These are phyloP conservation scores for Beauveria scarabaeidicola DNA, from an alignment of 2,329 filamentous ascomycete species.

Conservation along the genomic window DNA sequence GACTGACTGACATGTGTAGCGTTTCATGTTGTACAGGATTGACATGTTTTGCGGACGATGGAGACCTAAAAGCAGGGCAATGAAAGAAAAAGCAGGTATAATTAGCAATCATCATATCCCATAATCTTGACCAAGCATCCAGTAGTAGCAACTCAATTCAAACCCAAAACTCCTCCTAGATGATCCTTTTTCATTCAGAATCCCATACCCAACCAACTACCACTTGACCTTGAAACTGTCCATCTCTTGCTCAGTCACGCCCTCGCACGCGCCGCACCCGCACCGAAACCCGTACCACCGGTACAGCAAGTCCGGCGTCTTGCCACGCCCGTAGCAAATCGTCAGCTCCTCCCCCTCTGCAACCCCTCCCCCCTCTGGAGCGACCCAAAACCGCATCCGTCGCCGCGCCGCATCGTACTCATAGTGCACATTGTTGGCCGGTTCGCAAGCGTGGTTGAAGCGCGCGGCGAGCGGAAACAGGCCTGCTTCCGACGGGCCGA, in stretches of 20 bases:
- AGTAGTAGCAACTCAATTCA: background rate
- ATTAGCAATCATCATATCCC: slow-evolving; percentile 1
- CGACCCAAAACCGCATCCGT: slow-evolving; percentile 34
- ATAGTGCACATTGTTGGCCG: slow-evolving; percentile 35
- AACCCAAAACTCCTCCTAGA: background rate
- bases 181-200: background rate
- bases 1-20: background rate
- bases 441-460: slow-evolving; percentile 50
- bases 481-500: slow-evolving; percentile 21
- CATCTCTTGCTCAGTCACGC: slow-evolving; percentile 10
- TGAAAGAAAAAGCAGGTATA: background rate
- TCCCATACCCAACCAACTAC: background rate
- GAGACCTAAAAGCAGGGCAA: background rate
- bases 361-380: slow-evolving; percentile 22
- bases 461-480: slow-evolving; percentile 44
- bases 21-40: background rate
- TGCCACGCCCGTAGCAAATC: slow-evolving; percentile 37
- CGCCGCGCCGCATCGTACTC: slow-evolving; percentile 25
- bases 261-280: slow-evolving; percentile 37
- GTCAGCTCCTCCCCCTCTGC: slow-evolving; percentile 39
- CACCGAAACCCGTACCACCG: slow-evolving; percentile 45
- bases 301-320: slow-evolving; percentile 29
- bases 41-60: background rate
- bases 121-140: slow-evolving; percentile 2
- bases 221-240: background rate